phyloP scores from a whole-genome alignment of 2,329 filamentous ascomycete genomes.

The Aureobasidium sp. region DNA sequence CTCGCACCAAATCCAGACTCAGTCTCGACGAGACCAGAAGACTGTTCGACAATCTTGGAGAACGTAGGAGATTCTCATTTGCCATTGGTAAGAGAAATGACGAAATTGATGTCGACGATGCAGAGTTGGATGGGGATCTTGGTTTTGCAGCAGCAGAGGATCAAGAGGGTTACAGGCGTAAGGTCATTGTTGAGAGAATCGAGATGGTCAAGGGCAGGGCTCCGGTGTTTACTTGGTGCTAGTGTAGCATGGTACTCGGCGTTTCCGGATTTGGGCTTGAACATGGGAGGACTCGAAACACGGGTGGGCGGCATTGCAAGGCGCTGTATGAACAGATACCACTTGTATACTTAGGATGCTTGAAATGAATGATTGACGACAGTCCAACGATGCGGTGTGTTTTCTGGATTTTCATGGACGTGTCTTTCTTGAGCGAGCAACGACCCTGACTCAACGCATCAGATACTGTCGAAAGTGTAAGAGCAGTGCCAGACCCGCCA shows the following conservation, averaged over 20 bases:
- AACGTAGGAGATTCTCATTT: conserved; percentile 20
- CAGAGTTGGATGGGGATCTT: conserved; percentile 77
- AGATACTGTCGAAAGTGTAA: not conserved
- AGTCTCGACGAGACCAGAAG: conserved; percentile 36
- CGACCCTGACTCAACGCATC: not conserved
- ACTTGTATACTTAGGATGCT: not conserved
- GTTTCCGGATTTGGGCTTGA: not conserved
- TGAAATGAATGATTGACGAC: conserved; percentile 1
- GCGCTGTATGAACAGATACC: conserved; percentile 1
- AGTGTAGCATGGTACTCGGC: conserved; percentile 18
- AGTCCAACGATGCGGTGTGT: not conserved
- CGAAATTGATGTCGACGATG: conserved; percentile 36
- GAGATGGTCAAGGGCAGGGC: conserved; percentile 94
- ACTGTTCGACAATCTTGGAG: conserved; percentile 23
- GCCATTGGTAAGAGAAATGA: conserved; percentile 26
- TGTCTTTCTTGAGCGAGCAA: not conserved
- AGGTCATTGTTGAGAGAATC: conserved; percentile 92
- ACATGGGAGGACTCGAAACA: not conserved
- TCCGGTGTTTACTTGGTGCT: conserved; percentile 98
- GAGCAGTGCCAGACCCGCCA: no score
- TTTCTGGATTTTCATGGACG: no score
- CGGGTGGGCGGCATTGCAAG: not conserved
- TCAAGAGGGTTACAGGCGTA: conserved; percentile 83
- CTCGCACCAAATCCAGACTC: conserved; percentile 30
- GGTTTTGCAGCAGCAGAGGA: conserved; percentile 92